phyloP scores from a whole-genome alignment of 352 stramenopile genomes.

The Pythium utonaiense region DNA sequence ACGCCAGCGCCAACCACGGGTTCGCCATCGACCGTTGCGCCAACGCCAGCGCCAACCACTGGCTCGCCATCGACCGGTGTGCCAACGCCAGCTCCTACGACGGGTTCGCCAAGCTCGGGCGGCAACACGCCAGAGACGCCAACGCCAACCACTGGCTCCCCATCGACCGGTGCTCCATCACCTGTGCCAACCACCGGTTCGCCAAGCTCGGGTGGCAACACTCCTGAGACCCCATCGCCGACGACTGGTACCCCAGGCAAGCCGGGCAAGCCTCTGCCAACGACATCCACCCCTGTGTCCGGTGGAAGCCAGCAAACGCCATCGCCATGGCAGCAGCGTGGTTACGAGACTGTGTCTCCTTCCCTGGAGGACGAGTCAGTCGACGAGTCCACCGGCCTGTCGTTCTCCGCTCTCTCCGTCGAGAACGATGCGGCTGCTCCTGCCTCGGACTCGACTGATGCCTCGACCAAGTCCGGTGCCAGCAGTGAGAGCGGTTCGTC shows the following conservation, averaged over 20 bases:
- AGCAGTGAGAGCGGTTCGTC: slow-evolving; percentile 1
- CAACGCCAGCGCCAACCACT: not conserved
- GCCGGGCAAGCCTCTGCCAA: not conserved
- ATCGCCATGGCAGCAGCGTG: slow-evolving; percentile 5
- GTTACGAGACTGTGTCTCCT: not conserved
- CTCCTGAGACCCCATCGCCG: not conserved
- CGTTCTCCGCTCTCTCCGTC: slow-evolving; percentile 7
- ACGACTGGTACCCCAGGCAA: not conserved
- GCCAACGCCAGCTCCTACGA: not conserved
- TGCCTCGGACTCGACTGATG: not conserved
- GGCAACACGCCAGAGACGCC: not conserved
- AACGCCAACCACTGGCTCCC: not conserved
- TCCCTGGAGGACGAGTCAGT: not conserved
- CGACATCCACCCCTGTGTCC: not conserved
- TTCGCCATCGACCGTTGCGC: not conserved
- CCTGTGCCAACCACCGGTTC: not conserved
- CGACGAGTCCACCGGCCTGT: slow-evolving; percentile 1
- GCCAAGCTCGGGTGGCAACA: not conserved
- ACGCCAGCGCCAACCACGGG: slow-evolving; percentile 4
- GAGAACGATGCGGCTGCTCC: not conserved
- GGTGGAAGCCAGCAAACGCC: not conserved
- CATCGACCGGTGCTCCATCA: not conserved
- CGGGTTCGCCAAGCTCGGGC: too few species aligned
- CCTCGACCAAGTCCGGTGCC: slow-evolving; percentile 6
- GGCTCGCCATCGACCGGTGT: not conserved